These are phyloP conservation scores for Dorcoceras hygrometricum DNA, from an alignment of 257 asterid species.

Conservation along the genomic window DNA sequence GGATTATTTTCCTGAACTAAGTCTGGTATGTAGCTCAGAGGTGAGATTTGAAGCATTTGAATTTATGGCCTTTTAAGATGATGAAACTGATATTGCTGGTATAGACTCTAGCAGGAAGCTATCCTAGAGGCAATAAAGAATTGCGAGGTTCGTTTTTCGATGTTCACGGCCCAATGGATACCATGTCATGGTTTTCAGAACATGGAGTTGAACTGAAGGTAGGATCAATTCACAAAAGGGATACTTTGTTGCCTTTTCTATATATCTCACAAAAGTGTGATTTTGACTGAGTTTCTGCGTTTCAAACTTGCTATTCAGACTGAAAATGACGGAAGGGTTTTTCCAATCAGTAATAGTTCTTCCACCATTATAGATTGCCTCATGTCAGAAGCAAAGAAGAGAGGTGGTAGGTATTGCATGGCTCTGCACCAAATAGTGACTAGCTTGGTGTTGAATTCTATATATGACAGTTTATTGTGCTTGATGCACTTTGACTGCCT, in stretches of 20 bases:
- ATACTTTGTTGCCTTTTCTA: conserved; percentile 11
- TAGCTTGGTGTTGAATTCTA: conserved; percentile 10
- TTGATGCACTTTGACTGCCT: conserved; percentile 11
- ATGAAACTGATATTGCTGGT: conserved; percentile 18
- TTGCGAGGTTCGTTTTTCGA: conserved; percentile 87
- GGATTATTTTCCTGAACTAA: conserved; percentile 4
- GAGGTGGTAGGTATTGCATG: conserved; percentile 55
- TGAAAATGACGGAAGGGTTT: conserved; percentile 91
- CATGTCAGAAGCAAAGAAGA: conserved; percentile 73
- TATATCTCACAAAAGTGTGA: conserved; percentile 5
- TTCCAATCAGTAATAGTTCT: conserved; percentile 80
- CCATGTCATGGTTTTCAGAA: conserved; percentile 87
- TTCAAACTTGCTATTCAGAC: conserved; percentile 48
- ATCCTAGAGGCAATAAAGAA: conserved; percentile 93
- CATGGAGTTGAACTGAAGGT: conserved; percentile 85
- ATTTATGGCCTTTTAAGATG: conserved; percentile 12
- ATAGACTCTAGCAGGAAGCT: conserved; percentile 76
- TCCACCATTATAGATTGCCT: conserved; percentile 83
- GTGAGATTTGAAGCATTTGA: conserved; percentile 4
- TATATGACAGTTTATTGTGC: conserved; percentile 9
- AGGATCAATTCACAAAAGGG: conserved; percentile 15
- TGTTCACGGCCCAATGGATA: conserved; percentile 76
- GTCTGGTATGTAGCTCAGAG: conserved; percentile 6
- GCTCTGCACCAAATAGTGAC: conserved; percentile 9
- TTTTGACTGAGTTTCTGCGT: conserved; percentile 23